Evolutionary conservation across 2,329 filamentous ascomycete species (phyloP), one percentile per base, ranked within the genome.

Genomic region (Blastomyces silverae): DNA sequence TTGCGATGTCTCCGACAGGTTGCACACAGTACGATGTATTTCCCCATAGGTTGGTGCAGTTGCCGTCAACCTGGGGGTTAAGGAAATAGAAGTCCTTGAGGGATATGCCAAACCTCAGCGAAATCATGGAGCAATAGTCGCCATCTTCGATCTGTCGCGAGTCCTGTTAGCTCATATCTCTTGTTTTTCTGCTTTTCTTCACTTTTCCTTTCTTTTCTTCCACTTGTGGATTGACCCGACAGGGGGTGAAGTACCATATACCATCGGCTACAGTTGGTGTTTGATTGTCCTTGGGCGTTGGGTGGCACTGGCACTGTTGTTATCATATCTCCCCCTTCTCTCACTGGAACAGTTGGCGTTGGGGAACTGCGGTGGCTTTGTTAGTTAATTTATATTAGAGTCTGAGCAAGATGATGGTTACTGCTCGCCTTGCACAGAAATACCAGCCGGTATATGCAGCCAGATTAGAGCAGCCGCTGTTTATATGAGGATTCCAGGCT

Each of bases 401-500:
- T 28, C 11, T 8, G 4, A 34, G 8, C n/a, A 20, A 37, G 13
- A 60, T 42, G 13, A 46, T 20, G 34, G 17, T 46, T n/a, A 17
- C 17, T 20, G 13, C 22, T 44, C 57, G 25, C 57, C 57, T 60
- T 39, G 42, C 20, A 44, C 57, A 44, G 22, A 60, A 22, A 39
- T 60, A 60, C 57, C 57, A 60, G 28, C 57, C 37, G n/a, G 28
- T 59, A 28, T 37, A 59, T 4, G 56, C 31, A 6, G 28, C 58
- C 44, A 70, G 53, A 64, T 69, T 69, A 6, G 57, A 58, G 61
- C 69, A 70, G 28, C 60, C 63, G 34, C 37, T 20, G 25, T 67
- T 65, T 28, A 69, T 61, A 34, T 56, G 55, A 7, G 69, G 69
- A 61, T 70, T 70, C 64, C 67, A 70, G 25, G 52, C 61, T 13